Conservation (phyloP, 306 rosid species). For the Prunus mume region DNA sequence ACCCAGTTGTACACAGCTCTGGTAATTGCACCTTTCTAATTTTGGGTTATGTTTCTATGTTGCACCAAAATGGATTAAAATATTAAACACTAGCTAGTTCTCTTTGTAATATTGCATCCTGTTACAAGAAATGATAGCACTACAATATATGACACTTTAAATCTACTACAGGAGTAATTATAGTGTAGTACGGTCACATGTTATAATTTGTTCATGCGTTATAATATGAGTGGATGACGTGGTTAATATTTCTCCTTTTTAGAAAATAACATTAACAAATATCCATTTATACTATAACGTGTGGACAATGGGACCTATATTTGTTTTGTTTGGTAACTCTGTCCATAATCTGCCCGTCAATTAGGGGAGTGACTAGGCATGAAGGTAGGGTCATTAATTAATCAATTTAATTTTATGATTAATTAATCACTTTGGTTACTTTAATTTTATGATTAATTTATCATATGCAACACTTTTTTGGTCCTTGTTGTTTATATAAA, state of each 20-base stretch:
- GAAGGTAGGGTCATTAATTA: neutral
- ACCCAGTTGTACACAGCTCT: slow-evolving; percentile 94
- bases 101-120: neutral
- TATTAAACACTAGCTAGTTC: neutral
- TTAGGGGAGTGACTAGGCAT: neutral
- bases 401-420: neutral
- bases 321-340: neutral
- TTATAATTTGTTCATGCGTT: too few relatives aligned
- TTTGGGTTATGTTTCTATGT: neutral
- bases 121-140: neutral
- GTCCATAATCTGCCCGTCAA: neutral
- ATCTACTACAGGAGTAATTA: neutral
- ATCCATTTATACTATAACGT: too few relatives aligned
- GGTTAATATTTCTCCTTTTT: too few relatives aligned
- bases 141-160: neutral
- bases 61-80: neutral
- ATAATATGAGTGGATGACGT: too few relatives aligned
- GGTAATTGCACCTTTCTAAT: slow-evolving; percentile 39
- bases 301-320: neutral
- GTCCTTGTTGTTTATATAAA: neutral
- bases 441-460: neutral
- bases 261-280: too few relatives aligned
- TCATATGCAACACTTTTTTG: neutral
- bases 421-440: neutral
- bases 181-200: too few relatives aligned